Conservation (phyloP, 345 rosid genomes). For the Hypericum androsaemum region DNA sequence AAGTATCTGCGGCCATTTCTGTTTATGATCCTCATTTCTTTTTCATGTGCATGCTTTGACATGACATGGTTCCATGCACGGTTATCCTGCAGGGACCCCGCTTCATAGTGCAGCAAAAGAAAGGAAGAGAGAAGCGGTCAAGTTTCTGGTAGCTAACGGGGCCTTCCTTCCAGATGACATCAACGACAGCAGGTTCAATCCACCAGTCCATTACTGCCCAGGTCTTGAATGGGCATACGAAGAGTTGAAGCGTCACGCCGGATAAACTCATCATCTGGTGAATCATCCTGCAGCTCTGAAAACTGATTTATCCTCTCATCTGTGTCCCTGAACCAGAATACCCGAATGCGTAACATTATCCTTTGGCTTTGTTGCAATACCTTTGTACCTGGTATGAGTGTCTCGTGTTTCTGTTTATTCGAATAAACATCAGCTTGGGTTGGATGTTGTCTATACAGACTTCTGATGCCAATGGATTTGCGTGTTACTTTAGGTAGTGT, state of each 20-base stretch:
- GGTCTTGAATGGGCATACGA: constrained; percentile 99
- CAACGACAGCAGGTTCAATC: constrained; percentile 75
- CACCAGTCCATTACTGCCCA: constrained; percentile 88
- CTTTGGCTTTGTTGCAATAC: too few species aligned
- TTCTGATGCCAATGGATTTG: too few species aligned
- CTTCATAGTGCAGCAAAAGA: constrained; percentile 88
- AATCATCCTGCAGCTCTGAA: constrained; percentile 47
- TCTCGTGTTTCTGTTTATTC: too few species aligned
- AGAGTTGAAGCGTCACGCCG: constrained; percentile 52
- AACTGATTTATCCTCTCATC: constrained; percentile 12
- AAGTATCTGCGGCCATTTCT: constrained; percentile 11
- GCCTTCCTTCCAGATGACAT: constrained; percentile 88
- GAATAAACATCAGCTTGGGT: too few species aligned
- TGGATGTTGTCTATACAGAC: too few species aligned
- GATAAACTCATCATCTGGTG: constrained; percentile 31
- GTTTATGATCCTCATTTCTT: too few species aligned
- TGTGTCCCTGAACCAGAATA: too few species aligned
- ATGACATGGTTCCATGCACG: background rate
- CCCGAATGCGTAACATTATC: too few species aligned
- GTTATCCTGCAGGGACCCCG: constrained; percentile 56
- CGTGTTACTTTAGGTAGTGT: too few species aligned
- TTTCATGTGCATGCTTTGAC: too few species aligned
- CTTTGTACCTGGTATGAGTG: too few species aligned
- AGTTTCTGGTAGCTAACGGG: constrained; percentile 75
- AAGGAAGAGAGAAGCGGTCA: constrained; percentile 73